Percentiles rank a stretch among this genome's conserved stretches.
phyloP scores from a whole-genome alignment of 1,284 basidiomycete genomes.

The Sparassis latifolia region DNA sequence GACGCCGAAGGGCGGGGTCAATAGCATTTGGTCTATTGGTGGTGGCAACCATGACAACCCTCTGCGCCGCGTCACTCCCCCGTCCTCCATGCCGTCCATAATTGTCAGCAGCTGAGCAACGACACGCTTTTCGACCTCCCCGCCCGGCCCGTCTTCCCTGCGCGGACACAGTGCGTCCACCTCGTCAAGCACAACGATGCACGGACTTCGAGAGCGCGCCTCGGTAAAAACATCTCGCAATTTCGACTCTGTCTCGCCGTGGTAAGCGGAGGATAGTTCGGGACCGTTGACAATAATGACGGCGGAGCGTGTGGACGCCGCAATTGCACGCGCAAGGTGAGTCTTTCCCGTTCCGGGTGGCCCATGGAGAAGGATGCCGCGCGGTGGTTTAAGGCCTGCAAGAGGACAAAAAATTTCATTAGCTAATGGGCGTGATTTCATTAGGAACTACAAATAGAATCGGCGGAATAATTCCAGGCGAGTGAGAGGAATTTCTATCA shows the following conservation, averaged over 20 bases:
- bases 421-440: conserved; percentile 5
- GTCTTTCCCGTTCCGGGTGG: conserved; percentile 96
- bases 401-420: conserved; percentile 5
- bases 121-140: conserved; percentile 93
- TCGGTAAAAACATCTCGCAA: conserved; percentile 87
- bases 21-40: conserved; percentile 97
- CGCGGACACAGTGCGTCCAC: conserved; percentile 92
- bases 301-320: conserved; percentile 72
- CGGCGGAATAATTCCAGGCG: conserved; percentile 86
- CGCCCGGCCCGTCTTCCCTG: conserved; percentile 81
- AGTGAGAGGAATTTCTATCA: conserved; percentile 92
- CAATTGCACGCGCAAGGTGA: conserved; percentile 85
- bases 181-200: conserved; percentile 94
- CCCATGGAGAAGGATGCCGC: conserved; percentile 86
- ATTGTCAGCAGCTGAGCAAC: conserved; percentile 94
- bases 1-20: conserved; percentile 90
- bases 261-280: conserved; percentile 90
- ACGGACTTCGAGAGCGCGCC: conserved; percentile 78
- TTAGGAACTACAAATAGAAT: conserved; percentile 55
- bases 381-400: conserved; percentile 80
- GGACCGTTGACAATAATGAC: conserved; percentile 92
- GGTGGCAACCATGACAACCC: conserved; percentile 93
- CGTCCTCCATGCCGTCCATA: conserved; percentile 87
- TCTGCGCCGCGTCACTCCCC: conserved; percentile 33
- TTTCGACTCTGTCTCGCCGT: conserved; percentile 93